Percentiles rank a stretch among this genome's conserved stretches.
phyloP scores from a whole-genome alignment of 2,329 filamentous ascomycete genomes.

The Fusarium transvaalense region DNA sequence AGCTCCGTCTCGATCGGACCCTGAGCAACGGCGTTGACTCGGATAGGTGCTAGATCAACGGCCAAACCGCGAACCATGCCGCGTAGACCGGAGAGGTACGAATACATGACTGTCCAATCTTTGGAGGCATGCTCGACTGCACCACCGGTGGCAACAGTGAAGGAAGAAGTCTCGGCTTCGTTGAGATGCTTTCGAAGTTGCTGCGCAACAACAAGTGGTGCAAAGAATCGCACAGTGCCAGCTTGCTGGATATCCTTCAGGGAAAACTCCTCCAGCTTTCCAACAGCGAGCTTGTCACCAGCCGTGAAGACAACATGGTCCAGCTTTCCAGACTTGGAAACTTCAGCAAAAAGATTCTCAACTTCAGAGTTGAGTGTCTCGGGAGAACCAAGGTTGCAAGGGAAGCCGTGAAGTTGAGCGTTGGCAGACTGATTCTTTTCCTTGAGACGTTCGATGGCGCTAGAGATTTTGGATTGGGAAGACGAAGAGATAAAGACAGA shows the following conservation, averaged over 20 bases:
- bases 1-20: conserved; percentile 39
- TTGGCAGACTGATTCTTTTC: conserved; percentile 29
- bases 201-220: conserved; percentile 35
- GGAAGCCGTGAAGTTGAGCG: conserved; percentile 29
- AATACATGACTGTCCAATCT: conserved; percentile 36
- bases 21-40: conserved; percentile 37
- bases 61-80: conserved; percentile 36
- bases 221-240: conserved; percentile 40
- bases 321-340: conserved; percentile 30
- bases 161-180: conserved; percentile 23
- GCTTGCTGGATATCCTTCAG: conserved; percentile 33
- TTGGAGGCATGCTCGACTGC: conserved; percentile 29
- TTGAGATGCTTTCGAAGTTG: conserved; percentile 36
- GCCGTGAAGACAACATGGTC: conserved; percentile 43
- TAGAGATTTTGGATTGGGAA: conserved; percentile 21
- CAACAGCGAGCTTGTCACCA: conserved; percentile 30
- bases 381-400: conserved; percentile 31
- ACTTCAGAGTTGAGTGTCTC: conserved; percentile 28
- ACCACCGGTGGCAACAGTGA: conserved; percentile 38
- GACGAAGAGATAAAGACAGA: conserved; percentile 38
- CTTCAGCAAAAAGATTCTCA: conserved; percentile 30
- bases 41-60: conserved; percentile 37
- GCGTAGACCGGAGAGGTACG: conserved; percentile 30
- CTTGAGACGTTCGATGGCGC: conserved; percentile 31
- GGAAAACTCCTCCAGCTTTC: conserved; percentile 27